These are phyloP conservation scores for Globisporangium nunn DNA, from an alignment of 352 stramenopile species.

Conservation along the genomic window DNA sequence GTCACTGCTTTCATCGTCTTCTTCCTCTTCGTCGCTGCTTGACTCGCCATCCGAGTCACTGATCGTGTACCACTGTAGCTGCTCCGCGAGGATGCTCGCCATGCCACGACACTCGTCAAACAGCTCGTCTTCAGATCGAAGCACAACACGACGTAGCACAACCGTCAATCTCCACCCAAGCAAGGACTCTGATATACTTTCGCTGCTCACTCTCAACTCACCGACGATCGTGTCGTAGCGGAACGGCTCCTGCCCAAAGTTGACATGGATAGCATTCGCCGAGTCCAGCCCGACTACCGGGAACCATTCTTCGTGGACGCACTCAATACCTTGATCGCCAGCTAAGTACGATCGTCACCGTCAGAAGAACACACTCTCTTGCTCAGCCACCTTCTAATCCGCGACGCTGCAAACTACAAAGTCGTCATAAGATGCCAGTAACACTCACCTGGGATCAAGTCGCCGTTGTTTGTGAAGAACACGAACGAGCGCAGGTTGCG, in stretches of 20 bases:
- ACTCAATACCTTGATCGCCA: slow-evolving; percentile 31
- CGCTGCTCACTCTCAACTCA: slow-evolving; percentile 8
- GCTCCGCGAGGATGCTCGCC: slow-evolving; percentile 13
- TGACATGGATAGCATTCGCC: slow-evolving; percentile 65
- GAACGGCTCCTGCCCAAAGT: slow-evolving; percentile 79
- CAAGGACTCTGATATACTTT: not conserved
- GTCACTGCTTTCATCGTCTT: not conserved
- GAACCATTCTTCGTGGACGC: slow-evolving; percentile 45
- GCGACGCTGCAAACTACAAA: no score
- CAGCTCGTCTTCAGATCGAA: slow-evolving; percentile 30
- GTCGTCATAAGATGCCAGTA: no score
- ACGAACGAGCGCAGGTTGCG: slow-evolving; percentile 29
- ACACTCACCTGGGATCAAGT: slow-evolving; percentile 32
- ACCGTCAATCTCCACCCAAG: not conserved
- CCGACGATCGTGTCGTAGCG: slow-evolving; percentile 34
- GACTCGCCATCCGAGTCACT: slow-evolving; percentile 29
- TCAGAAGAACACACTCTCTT: not conserved
- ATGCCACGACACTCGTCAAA: slow-evolving; percentile 36
- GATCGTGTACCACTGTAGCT: slow-evolving; percentile 55
- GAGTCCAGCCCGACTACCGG: slow-evolving; percentile 82
- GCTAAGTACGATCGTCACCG: not conserved
- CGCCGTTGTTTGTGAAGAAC: slow-evolving; percentile 71
- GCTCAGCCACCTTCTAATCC: no score
- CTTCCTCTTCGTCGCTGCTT: slow-evolving; percentile 1
- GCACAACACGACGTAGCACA: not conserved